These are phyloP conservation scores for Amaranthus cruentus DNA, from an alignment of 148 eudicot genomes.

Conservation along the genomic window DNA sequence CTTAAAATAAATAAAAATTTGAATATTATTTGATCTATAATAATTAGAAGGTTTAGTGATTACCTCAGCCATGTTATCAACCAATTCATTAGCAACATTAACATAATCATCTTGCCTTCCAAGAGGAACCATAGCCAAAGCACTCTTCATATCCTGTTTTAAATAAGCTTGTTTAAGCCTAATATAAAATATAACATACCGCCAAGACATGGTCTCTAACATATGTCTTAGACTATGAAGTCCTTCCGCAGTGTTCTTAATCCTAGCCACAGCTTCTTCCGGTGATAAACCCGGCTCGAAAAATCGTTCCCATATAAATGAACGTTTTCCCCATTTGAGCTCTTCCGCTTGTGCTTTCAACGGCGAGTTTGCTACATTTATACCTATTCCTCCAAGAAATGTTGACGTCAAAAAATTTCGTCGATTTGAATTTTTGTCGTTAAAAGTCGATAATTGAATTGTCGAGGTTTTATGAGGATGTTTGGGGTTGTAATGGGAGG, in stretches of 20 bases:
- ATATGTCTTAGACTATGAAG: slow-evolving; percentile 64
- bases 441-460: slow-evolving; percentile 22
- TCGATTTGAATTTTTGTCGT: slow-evolving; percentile 25
- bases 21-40: too few relatives aligned
- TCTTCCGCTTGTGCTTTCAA: slow-evolving; percentile 48
- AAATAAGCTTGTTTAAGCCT: slow-evolving; percentile 66
- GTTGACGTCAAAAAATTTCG: slow-evolving; percentile 47
- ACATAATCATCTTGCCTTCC: slow-evolving; percentile 41
- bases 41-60: not conserved
- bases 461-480: slow-evolving; percentile 12
- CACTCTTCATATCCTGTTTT: slow-evolving; percentile 65
- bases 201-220: slow-evolving; percentile 89
- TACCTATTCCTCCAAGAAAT: slow-evolving; percentile 38
- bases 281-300: slow-evolving; percentile 81
- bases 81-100: slow-evolving; percentile 66
- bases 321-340: slow-evolving; percentile 73
- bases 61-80: slow-evolving; percentile 84
- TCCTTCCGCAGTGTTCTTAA: slow-evolving; percentile 71
- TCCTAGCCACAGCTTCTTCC: slow-evolving; percentile 67
- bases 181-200: slow-evolving; percentile 70
- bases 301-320: slow-evolving; percentile 59
- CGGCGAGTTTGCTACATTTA: slow-evolving; percentile 19
- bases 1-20: too few relatives aligned
- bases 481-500: slow-evolving; percentile 20
- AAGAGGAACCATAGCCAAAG: slow-evolving; percentile 46